Percentiles rank a stretch among this genome's conserved stretches.
Conservation (phyloP, 352 stramenopile species). For the Pythium periplocum region DNA sequence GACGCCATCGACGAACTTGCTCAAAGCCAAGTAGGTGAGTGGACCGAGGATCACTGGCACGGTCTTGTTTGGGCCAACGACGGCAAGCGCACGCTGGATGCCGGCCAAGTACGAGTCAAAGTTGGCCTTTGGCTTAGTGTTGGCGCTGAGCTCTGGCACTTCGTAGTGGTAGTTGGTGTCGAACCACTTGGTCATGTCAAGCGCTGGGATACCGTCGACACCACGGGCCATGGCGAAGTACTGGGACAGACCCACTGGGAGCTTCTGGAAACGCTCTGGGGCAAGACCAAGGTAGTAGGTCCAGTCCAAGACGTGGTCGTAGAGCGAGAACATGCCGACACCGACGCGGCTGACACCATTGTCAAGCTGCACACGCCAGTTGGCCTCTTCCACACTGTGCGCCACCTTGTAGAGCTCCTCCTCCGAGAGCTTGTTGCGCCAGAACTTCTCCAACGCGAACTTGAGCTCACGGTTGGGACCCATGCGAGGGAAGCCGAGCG, state of each 20-base stretch:
- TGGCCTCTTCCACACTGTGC: slow-evolving; percentile 69
- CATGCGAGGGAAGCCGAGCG: slow-evolving; percentile 90
- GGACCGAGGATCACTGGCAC: slow-evolving; percentile 80
- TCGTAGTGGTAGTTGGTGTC: slow-evolving; percentile 96
- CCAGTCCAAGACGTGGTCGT: slow-evolving; percentile 91
- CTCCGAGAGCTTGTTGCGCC: slow-evolving; percentile 77
- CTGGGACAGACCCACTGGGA: slow-evolving; percentile 51
- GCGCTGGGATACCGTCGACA: slow-evolving; percentile 83
- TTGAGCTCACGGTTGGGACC: slow-evolving; percentile 92
- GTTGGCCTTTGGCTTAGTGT: slow-evolving; percentile 68
- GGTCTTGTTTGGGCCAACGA: slow-evolving; percentile 79
- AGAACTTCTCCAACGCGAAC: slow-evolving; percentile 92
- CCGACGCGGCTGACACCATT: slow-evolving; percentile 73
- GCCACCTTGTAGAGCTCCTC: slow-evolving; percentile 77
- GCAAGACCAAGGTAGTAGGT: slow-evolving; percentile 78
- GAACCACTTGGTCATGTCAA: slow-evolving; percentile 95
- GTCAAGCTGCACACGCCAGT: slow-evolving; percentile 84
- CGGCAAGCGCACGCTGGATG: slow-evolving; percentile 73
- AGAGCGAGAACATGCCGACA: slow-evolving; percentile 87
- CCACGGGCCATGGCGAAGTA: slow-evolving; percentile 91
- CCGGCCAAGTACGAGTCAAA: slow-evolving; percentile 67
- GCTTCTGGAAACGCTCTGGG: slow-evolving; percentile 67
- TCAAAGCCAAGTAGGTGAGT: slow-evolving; percentile 76
- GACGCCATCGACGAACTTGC: slow-evolving; percentile 70
- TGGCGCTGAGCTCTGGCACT: slow-evolving; percentile 85